Percentiles rank a stretch among this genome's conserved stretches.
Evolutionary conservation across 2,329 filamentous ascomycete species (phyloP).

Genomic region (Emmonsia crescens): DNA sequence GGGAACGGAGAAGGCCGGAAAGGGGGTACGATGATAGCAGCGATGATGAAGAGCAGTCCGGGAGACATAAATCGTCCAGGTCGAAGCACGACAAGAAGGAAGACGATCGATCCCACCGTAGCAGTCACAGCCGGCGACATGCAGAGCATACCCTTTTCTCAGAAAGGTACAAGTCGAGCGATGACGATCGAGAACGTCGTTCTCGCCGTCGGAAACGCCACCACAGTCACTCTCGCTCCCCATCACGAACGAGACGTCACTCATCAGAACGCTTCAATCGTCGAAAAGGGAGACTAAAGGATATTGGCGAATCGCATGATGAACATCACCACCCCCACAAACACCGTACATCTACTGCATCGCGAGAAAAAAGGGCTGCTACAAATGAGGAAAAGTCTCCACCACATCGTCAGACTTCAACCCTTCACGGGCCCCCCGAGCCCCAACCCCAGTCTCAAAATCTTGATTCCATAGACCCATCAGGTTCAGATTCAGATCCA

Average conservation of each 20-base stretch:
- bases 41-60: conserved; percentile 4
- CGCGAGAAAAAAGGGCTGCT: neutral
- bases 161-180: conserved; percentile 15
- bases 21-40: conserved; percentile 14
- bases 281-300: conserved; percentile 8
- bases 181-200: conserved; percentile 6
- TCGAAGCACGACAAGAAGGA: conserved; percentile 7
- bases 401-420: neutral
- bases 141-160: conserved; percentile 17
- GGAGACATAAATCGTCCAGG: conserved; percentile 7
- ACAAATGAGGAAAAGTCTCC: neutral
- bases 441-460: neutral
- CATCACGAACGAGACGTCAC: conserved; percentile 16
- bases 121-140: conserved; percentile 6
- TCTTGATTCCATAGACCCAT: neutral
- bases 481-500: conserved; percentile 3
- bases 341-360: neutral
- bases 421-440: neutral
- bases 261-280: conserved; percentile 10
- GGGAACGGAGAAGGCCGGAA: conserved; percentile 14
- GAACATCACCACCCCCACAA: neutral
- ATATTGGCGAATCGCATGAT: neutral
- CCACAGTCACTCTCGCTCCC: conserved; percentile 12
- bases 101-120: conserved; percentile 7
- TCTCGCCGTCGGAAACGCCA: conserved; percentile 6